These are phyloP conservation scores for Stagonosporopsis cucurbitacearum DNA, from an alignment of 2,329 filamentous ascomycete species.

Conservation along the genomic window DNA sequence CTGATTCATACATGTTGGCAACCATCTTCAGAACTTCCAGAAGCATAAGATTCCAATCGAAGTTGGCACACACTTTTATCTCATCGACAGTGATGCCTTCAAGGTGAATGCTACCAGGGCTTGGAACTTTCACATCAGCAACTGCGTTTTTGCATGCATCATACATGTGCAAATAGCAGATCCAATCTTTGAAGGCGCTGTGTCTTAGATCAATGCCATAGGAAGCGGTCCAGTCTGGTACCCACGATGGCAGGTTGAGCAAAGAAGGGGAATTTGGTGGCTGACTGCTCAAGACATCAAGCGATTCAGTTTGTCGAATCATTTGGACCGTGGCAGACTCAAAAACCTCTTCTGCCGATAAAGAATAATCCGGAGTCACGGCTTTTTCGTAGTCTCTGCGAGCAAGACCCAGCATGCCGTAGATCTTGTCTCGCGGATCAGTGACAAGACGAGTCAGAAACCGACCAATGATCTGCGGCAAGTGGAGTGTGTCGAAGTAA, in stretches of 20 bases:
- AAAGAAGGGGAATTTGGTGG: too few species aligned
- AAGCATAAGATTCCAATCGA: neutral
- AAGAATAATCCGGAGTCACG: neutral
- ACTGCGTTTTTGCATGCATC: neutral
- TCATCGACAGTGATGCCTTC: neutral
- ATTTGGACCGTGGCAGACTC: neutral
- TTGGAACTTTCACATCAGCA: neutral
- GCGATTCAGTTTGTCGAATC: neutral
- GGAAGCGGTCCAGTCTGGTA: neutral
- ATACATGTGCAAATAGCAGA: neutral
- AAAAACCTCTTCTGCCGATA: neutral
- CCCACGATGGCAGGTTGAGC: neutral
- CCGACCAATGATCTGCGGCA: too few species aligned
- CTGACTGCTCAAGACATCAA: neutral
- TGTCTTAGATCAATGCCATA: neutral
- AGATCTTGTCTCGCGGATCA: neutral
- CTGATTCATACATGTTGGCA: too few species aligned
- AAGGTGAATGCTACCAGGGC: neutral
- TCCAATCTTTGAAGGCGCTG: neutral
- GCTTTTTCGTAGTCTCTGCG: neutral
- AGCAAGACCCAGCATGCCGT: constrained; percentile 1
- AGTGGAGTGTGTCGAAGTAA: neutral
- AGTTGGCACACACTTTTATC: neutral
- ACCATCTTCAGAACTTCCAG: neutral
- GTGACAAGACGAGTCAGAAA: neutral